Evolutionary conservation across 768 basidiomycete species (phyloP), one percentile per base, ranked within the genome.

Genomic region (Chlorophyllum brunneum): DNA sequence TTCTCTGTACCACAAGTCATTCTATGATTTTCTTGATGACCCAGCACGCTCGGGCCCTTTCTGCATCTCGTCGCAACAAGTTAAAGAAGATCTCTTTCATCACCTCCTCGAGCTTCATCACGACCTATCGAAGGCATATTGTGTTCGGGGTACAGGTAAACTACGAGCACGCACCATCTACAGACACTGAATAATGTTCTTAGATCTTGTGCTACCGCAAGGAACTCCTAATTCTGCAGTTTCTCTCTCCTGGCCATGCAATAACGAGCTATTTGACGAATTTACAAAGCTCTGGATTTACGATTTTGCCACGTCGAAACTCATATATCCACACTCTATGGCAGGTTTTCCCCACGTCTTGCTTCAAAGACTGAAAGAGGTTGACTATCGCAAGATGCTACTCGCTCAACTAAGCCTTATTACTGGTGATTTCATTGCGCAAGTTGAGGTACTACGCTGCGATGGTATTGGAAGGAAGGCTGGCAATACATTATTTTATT

Each of bases 11-110:
- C 47, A 48, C 1, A 48, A 48, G 38, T 48, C 47, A 11, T 48
- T 48, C 18, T 37, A 6, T 31, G 47, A 48, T n/a, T 48, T 48
- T 23, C 47, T 48, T 16, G 22, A 16, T 18, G 34, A 48, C 18
- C 47, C 47, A 2, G 23, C 5, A n/a, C 47, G 36, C 24, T 48
- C 47, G 16, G 9, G 9, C 2, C 4, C 4, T 11, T 48, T 26
- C 30, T 48, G 23, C 11, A 24, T 48, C 31, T 23, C 31, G 36
- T 23, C 45, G 5, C 31, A 30, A 8, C 26, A 22, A 20, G 29
- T 34, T 4, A 13, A 20, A 15, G 29, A 34, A 4, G n/a, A 34
- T 13, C 20, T 36, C 2, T 22, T 36, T 11, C 16, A 47, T 13
- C 31, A 20, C 23, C 45, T 22, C 15, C 31, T 47, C 31, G 16